These are phyloP conservation scores for Ophiocordyceps unilateralis DNA, from an alignment of 2,329 filamentous ascomycete species.

Conservation along the genomic window DNA sequence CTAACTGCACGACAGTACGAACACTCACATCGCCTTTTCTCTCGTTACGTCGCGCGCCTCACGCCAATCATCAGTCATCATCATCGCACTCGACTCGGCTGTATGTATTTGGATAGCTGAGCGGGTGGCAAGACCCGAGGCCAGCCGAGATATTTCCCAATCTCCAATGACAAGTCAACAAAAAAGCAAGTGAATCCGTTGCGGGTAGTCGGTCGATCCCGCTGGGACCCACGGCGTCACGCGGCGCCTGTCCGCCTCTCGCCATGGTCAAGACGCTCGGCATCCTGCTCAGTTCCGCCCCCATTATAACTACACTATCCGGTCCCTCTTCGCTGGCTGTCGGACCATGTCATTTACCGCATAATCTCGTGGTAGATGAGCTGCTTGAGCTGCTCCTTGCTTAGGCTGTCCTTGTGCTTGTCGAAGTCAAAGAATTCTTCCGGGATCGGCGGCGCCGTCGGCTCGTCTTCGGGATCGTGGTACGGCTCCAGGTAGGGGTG, in stretches of 20 bases:
- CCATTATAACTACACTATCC: neutral
- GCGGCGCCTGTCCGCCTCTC: neutral
- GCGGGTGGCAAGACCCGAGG: too few relatives aligned
- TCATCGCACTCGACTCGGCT: too few relatives aligned
- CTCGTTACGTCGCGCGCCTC: too few relatives aligned
- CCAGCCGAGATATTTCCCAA: neutral
- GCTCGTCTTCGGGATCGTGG: slow-evolving; percentile 96
- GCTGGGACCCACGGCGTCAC: neutral
- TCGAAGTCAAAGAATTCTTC: slow-evolving; percentile 99
- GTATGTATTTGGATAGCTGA: too few relatives aligned
- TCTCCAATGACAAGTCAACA: neutral
- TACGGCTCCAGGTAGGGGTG: slow-evolving; percentile 98
- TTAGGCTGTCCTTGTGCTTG: slow-evolving; percentile 97
- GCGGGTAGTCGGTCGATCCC: too few relatives aligned
- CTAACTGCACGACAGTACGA: too few relatives aligned
- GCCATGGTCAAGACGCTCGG: neutral
- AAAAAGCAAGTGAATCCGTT: neutral
- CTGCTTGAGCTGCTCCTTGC: slow-evolving; percentile 94
- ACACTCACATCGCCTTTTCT: too few relatives aligned
- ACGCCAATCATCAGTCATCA: too few relatives aligned
- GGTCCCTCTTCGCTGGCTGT: neutral
- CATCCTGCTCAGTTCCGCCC: neutral
- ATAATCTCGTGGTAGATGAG: slow-evolving; percentile 97
- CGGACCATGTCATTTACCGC: slow-evolving; percentile 21
- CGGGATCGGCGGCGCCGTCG: slow-evolving; percentile 86